These are phyloP conservation scores for Peronospora farinosa DNA, from an alignment of 352 stramenopile species.

Conservation along the genomic window DNA sequence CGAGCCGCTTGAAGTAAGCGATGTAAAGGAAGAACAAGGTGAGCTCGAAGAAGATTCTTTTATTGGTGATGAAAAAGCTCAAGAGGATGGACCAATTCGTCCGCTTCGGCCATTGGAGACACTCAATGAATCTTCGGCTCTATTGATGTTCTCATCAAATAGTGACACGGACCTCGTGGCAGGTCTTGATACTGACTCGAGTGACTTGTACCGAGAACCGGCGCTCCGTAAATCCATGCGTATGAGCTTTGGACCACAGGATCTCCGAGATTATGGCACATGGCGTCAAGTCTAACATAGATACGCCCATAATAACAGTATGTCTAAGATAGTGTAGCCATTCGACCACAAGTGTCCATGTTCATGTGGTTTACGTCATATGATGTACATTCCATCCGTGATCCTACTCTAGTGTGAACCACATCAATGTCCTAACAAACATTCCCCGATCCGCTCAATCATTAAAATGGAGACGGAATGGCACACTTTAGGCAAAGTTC, in stretches of 20 bases:
- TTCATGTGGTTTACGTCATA: no score
- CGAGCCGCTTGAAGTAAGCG: conserved; percentile 17
- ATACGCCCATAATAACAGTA: conserved; percentile 2
- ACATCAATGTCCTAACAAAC: conserved; percentile 1
- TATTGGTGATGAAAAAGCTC: conserved; percentile 28
- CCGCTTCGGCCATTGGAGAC: conserved; percentile 13
- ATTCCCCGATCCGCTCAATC: background rate
- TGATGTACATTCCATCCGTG: no score
- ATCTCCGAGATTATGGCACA: conserved; percentile 38
- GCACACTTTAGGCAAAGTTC: conserved; percentile 79
- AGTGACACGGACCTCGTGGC: conserved; percentile 26
- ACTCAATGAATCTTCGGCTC: conserved; percentile 32
- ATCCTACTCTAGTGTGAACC: background rate
- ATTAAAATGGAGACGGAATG: conserved; percentile 67
- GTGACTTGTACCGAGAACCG: conserved; percentile 67
- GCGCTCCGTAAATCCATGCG: conserved; percentile 46
- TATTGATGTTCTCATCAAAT: conserved; percentile 34
- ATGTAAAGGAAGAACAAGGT: conserved; percentile 5
- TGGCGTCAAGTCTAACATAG: conserved; percentile 32
- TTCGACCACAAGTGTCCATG: background rate
- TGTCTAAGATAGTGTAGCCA: background rate
- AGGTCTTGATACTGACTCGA: conserved; percentile 40
- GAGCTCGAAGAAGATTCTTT: conserved; percentile 22
- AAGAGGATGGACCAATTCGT: conserved; percentile 2
- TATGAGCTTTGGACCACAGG: conserved; percentile 42